Evolutionary conservation across 208 protist species (phyloP).

Genomic region (Balamuthia mandrillaris): DNA sequence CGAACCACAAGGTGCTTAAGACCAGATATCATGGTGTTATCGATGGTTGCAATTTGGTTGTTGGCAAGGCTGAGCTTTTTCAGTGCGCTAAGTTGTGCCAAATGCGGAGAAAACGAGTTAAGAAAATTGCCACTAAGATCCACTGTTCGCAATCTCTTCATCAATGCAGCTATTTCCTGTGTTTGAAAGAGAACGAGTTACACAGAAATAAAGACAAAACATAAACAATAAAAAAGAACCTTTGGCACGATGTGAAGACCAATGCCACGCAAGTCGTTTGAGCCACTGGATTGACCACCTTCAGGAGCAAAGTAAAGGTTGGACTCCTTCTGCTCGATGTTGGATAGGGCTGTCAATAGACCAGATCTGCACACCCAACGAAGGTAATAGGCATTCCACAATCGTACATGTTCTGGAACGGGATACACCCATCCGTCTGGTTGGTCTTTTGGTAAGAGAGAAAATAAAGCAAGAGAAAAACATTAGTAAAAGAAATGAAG

Average conservation of each 20-base stretch:
- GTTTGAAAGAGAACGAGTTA: neutral
- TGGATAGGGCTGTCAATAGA: neutral
- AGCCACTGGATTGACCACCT: neutral
- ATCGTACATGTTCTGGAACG: no score
- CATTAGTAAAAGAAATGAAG: no score
- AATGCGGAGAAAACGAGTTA: neutral
- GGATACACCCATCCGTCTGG: no score
- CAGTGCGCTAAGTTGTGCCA: neutral
- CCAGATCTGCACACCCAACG: neutral
- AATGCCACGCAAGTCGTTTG: no score
- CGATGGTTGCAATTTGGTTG: constrained; percentile 3
- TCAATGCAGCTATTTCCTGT: neutral
- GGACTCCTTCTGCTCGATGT: neutral
- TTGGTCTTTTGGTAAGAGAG: no score
- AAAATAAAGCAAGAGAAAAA: no score
- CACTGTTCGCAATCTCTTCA: neutral
- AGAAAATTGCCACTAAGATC: neutral
- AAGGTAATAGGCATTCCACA: neutral
- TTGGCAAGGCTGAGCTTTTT: neutral
- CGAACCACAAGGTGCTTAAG: neutral
- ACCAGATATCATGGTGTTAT: neutral
- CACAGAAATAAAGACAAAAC: neutral
- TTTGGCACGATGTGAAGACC: neutral
- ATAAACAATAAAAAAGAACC: neutral
- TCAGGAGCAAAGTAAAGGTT: neutral